phyloP scores from a whole-genome alignment of 2,329 filamentous ascomycete species.

The Trichoderma sp. region DNA sequence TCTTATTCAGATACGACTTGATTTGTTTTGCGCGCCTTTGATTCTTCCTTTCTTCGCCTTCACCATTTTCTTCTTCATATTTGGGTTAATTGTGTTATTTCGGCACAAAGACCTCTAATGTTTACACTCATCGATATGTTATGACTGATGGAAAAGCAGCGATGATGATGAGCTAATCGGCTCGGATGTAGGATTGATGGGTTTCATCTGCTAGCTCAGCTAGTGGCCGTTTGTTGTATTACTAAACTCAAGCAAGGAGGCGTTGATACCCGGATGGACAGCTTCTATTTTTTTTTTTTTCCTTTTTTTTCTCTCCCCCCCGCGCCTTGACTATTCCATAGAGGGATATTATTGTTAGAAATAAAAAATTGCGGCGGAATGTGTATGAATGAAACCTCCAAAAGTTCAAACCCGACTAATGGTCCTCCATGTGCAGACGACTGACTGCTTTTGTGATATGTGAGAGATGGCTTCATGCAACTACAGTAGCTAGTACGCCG shows the following conservation, averaged over 20 bases:
- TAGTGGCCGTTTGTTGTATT: neutral
- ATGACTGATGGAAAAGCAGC: neutral
- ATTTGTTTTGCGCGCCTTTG: neutral
- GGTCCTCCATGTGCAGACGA: neutral
- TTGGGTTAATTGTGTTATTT: neutral
- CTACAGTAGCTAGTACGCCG: neutral
- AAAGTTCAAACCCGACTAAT: neutral
- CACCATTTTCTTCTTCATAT: neutral
- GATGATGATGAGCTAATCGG: neutral
- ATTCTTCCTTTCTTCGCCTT: neutral
- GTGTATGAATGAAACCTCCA: neutral
- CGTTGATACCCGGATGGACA: conserved; percentile 10
- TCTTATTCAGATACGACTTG: neutral
- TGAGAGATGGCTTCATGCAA: neutral
- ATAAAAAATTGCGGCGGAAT: neutral
- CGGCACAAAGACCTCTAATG: neutral
- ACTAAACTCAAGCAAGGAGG: neutral
- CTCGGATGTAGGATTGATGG: neutral
- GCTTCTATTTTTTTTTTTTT: neutral
- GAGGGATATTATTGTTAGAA: neutral
- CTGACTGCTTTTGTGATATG: neutral
- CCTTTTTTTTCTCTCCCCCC: neutral
- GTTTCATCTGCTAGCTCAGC: neutral
- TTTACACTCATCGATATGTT: neutral
- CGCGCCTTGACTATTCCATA: neutral